Conservation (phyloP, 306 rosid genomes). For the Vigna nakashimae region DNA sequence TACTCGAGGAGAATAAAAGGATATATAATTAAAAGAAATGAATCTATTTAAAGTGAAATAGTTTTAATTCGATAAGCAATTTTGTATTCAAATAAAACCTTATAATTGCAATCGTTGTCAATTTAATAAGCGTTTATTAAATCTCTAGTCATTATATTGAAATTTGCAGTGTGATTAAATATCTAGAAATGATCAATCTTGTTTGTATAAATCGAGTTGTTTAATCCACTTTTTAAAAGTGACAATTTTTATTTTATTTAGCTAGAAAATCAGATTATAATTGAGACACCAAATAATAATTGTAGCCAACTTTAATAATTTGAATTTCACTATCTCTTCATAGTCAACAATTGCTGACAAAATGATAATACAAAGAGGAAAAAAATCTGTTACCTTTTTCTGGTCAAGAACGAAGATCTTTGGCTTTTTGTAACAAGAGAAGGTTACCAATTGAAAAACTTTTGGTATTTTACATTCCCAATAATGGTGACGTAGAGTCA, state of each 20-base stretch:
- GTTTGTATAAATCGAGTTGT: neutral
- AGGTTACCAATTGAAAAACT: neutral
- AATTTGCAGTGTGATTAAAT: neutral
- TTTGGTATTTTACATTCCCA: slow-evolving; percentile 1
- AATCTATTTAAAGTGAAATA: neutral
- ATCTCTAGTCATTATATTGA: neutral
- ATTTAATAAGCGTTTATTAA: neutral
- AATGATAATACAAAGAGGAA: neutral
- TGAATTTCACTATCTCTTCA: slow-evolving; percentile 13
- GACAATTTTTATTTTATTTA: neutral
- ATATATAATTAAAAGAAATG: neutral
- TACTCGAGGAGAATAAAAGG: neutral
- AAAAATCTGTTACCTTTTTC: neutral
- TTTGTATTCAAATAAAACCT: neutral
- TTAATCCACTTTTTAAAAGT: neutral
- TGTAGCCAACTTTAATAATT: slow-evolving; percentile 8
- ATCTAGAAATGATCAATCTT: neutral
- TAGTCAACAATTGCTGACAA: neutral
- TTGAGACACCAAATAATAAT: slow-evolving; percentile 14
- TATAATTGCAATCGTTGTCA: neutral
- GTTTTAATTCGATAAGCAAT: neutral
- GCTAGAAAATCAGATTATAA: neutral
- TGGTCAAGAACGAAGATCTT: neutral
- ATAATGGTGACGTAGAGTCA: neutral
- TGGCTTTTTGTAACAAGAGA: slow-evolving; percentile 3